phyloP scores from a whole-genome alignment of 495 filamentous ascomycete species.

The Penicillium arizonense region DNA sequence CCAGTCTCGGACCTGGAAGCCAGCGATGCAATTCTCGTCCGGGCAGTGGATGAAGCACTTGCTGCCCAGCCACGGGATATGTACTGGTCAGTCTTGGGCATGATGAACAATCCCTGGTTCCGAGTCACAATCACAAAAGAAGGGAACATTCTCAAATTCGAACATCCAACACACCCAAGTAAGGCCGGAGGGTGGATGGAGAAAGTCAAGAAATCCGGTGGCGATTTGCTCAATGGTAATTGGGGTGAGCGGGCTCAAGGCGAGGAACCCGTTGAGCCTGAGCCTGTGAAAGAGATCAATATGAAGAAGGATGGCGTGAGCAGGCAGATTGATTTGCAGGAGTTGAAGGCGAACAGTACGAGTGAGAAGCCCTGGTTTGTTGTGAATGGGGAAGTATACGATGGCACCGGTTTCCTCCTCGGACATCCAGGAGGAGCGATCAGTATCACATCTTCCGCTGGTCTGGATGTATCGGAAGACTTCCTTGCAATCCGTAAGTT shows the following conservation, averaged over 20 bases:
- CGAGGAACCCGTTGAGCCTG: conserved; percentile 47
- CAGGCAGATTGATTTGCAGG: conserved; percentile 63
- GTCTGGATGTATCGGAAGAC: conserved; percentile 85
- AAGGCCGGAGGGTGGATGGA: conserved; percentile 95
- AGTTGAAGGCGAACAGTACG: conserved; percentile 67
- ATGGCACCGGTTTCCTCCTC: conserved; percentile 79
- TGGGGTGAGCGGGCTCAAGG: conserved; percentile 78
- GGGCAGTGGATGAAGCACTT: conserved; percentile 92
- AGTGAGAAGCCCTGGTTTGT: conserved; percentile 84
- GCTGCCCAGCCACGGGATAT: conserved; percentile 87
- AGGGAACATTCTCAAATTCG: conserved; percentile 66
- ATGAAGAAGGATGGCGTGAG: conserved; percentile 75
- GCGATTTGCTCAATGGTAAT: conserved; percentile 75
- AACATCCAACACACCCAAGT: conserved; percentile 87
- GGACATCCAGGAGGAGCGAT: conserved; percentile 87
- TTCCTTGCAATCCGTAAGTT: conserved; percentile 90
- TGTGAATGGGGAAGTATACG: conserved; percentile 88
- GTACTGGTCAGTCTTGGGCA: conserved; percentile 95
- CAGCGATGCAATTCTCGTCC: conserved; percentile 74
- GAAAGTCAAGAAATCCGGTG: conserved; percentile 82
- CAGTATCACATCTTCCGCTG: conserved; percentile 83
- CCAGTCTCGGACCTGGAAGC: conserved; percentile 57
- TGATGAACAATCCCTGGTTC: conserved; percentile 99
- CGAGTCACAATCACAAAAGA: conserved; percentile 77
- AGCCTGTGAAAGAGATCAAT: conserved; percentile 63